Percentiles rank a stretch among this genome's conserved stretches.
These are phyloP conservation scores for Rhynchosporium secalis DNA, from an alignment of 2,329 filamentous ascomycete species.

Conservation along the genomic window DNA sequence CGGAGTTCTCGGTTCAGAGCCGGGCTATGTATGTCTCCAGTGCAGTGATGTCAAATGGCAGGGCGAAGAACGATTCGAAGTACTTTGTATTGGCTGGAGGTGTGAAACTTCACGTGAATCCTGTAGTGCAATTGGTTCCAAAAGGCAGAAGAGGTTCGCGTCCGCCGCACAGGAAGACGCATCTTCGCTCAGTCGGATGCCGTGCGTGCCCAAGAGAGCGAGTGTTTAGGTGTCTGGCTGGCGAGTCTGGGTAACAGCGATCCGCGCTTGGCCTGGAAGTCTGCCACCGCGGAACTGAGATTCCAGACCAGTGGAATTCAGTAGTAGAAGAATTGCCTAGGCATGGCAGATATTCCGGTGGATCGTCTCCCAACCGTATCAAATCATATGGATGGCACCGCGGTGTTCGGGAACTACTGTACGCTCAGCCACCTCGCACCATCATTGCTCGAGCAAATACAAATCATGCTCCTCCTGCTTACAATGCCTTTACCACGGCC, in stretches of 20 bases:
- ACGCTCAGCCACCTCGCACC: conserved; percentile 4
- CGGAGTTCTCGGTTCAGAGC: conserved; percentile 6
- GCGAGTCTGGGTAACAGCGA: not conserved
- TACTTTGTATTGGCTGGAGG: not conserved
- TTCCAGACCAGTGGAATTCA: not conserved
- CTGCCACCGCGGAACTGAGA: not conserved
- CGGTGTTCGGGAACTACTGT: conserved; percentile 1
- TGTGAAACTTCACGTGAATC: not conserved
- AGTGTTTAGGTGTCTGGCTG: too few relatives aligned
- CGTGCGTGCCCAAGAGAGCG: not conserved
- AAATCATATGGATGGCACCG: conserved; percentile 1
- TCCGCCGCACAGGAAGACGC: not conserved
- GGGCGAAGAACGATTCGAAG: not conserved
- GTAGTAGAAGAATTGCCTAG: not conserved
- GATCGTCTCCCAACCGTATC: not conserved
- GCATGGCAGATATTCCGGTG: conserved; percentile 3
- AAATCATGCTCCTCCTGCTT: conserved; percentile 3
- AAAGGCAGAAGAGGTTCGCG: too few relatives aligned
- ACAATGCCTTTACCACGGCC: not conserved
- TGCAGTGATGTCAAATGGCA: not conserved
- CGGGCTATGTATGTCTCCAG: not conserved
- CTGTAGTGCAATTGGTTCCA: not conserved
- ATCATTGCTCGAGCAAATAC: conserved; percentile 5
- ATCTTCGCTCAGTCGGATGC: conserved; percentile 10
- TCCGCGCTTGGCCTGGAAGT: not conserved